A percentile compares a stretch with the other conserved stretches of the same genome.
phyloP scores from a whole-genome alignment of 2,329 filamentous ascomycete species.

The Epichloe hybrida region DNA sequence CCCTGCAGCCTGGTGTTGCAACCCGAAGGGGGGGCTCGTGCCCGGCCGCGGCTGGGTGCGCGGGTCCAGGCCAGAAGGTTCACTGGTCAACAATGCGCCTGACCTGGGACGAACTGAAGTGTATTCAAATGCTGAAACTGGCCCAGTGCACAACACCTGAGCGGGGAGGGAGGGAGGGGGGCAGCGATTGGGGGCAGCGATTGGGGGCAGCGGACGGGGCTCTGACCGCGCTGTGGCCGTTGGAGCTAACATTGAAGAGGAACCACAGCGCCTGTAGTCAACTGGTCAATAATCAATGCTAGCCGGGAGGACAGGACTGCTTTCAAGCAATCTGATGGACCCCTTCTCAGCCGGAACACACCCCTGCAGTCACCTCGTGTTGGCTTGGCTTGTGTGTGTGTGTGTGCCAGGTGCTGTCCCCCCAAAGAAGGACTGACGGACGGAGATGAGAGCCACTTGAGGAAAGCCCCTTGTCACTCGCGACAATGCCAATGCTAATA shows the following conservation, averaged over 20 bases:
- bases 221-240: too few species aligned
- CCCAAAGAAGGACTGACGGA: neutral
- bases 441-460: neutral
- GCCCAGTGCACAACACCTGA: too few species aligned
- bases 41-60: too few species aligned
- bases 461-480: neutral
- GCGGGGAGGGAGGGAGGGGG: too few species aligned
- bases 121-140: neutral
- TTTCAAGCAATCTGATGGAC: neutral
- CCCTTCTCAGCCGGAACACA: neutral
- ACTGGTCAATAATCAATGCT: too few species aligned
- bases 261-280: neutral
- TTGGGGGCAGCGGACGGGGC: too few species aligned
- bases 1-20: neutral
- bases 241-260: too few species aligned
- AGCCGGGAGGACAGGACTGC: too few species aligned
- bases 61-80: neutral
- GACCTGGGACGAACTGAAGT: neutral
- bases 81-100: neutral
- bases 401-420: neutral
- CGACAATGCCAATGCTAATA: neutral
- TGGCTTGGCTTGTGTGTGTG: neutral
- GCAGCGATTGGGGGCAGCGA: too few species aligned
- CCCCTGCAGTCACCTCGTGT: neutral
- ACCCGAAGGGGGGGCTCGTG: too few species aligned